Percentiles rank a stretch among this genome's conserved stretches.
Conservation (phyloP, 2,329 filamentous ascomycete species). For the Aspergillus neotritici region DNA sequence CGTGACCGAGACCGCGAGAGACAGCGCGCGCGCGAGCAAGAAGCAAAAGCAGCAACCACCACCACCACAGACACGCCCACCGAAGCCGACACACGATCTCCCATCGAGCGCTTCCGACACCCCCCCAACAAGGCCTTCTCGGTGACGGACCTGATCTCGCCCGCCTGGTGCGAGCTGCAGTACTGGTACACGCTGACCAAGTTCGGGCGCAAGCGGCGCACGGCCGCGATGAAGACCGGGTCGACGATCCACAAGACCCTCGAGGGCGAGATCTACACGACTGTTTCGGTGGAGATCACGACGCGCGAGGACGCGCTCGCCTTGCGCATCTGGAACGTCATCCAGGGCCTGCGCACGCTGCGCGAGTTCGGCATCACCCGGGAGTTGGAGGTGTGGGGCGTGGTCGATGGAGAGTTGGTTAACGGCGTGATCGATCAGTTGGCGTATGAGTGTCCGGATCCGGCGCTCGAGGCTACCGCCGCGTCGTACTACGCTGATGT, state of each 20-base stretch:
- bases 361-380: slow-evolving; percentile 65
- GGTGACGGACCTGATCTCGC: slow-evolving; percentile 81
- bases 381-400: slow-evolving; percentile 79
- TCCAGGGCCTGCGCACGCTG: slow-evolving; percentile 73
- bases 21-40: slow-evolving; percentile 21
- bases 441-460: slow-evolving; percentile 69
- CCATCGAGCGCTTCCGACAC: slow-evolving; percentile 71
- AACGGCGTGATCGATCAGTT: slow-evolving; percentile 88
- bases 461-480: slow-evolving; percentile 60
- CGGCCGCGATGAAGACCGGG: slow-evolving; percentile 77
- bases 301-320: slow-evolving; percentile 80
- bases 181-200: slow-evolving; percentile 81
- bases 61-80: slow-evolving; percentile 12
- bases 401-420: slow-evolving; percentile 73
- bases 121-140: slow-evolving; percentile 73
- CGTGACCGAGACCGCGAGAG: slow-evolving; percentile 29
- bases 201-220: slow-evolving; percentile 68
- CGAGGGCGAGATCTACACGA: slow-evolving; percentile 77
- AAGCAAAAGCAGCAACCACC: slow-evolving; percentile 23
- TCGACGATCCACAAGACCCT: slow-evolving; percentile 73
- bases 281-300: slow-evolving; percentile 64
- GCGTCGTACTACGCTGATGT: slow-evolving; percentile 36
- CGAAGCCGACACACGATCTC: slow-evolving; percentile 49
- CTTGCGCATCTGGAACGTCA: slow-evolving; percentile 80
- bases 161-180: slow-evolving; percentile 93